Base-by-base conservation (phyloP, 306 rosid genomes). In the Calophaca sinica region DNA sequence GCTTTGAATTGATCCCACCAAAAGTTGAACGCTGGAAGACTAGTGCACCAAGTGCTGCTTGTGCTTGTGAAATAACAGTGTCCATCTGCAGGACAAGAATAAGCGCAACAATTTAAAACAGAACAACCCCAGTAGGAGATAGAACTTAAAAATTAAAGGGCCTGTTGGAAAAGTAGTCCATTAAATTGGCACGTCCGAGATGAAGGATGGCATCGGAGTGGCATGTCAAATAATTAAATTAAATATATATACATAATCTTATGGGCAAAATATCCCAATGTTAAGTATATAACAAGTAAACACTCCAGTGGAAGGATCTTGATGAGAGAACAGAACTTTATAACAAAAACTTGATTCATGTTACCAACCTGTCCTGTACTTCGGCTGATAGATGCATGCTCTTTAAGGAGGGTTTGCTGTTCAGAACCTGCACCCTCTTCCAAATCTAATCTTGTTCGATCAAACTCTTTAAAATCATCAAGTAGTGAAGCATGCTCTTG, bases 391-490 rank as follows among this genome's bases (percentile, higher is more conserved):
- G 99, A 76, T 63, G 89, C 91, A 51, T 76, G 89, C 80, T 96
- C 99, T 84, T 82, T 96, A 52, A 96, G 89, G 72, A 96, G 96
- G 41, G 88, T 79, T 62, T 89, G 91, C 78, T 89, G 93, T 5
- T 84, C 78, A 49, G 91, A 86, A 45, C 77, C 96, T 62, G 49
- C 82, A 73, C 93, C 96, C 36, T 83, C 92, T 88, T 96, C 99
- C 85, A 96, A 81, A 74, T 96, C 99, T 73, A 92, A 84, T 83
- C 94, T 85, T 80, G 99, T 73, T 14, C 98, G 84, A 90, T 96
- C 99, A 44, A 96, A 92, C 79, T 96, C 98, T 81, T 89, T 96
- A 78, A 96, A 96, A 84, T 92, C 99, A 33, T 96, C 99, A 32
- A 96, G 88, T 31, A 96, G 96, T 46, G 97, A 96, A 75, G 98